Percentiles rank a stretch among this genome's conserved stretches.
phyloP scores from a whole-genome alignment of 1,284 basidiomycete genomes.

The Anthracocystis panici-leucophaei region DNA sequence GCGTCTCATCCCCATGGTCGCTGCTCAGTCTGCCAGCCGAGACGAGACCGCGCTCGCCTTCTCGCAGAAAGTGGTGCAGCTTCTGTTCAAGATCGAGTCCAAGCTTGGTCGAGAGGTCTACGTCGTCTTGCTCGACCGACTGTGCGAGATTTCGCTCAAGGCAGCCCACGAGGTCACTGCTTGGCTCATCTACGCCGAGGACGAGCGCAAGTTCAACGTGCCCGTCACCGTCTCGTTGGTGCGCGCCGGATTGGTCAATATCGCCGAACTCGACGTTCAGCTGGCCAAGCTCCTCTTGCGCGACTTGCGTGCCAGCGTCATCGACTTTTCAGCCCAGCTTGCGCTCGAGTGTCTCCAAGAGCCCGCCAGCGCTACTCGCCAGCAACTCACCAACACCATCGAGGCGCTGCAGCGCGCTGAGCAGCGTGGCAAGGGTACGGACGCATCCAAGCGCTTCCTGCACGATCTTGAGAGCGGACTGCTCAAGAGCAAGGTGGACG shows the following conservation, averaged over 20 bases:
- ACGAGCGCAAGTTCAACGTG: slow-evolving; percentile 92
- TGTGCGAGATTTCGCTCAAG: slow-evolving; percentile 89
- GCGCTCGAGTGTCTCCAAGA: slow-evolving; percentile 86
- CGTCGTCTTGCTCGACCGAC: slow-evolving; percentile 85
- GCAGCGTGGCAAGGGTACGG: slow-evolving; percentile 81
- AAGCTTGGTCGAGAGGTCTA: slow-evolving; percentile 73
- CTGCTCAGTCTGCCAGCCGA: slow-evolving; percentile 81
- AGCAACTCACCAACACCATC: slow-evolving; percentile 83
- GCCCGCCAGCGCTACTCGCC: slow-evolving; percentile 79
- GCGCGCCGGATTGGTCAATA: slow-evolving; percentile 83
- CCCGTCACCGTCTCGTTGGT: slow-evolving; percentile 91
- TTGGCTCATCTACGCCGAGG: slow-evolving; percentile 96
- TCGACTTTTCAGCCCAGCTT: slow-evolving; percentile 85
- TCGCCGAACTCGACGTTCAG: slow-evolving; percentile 87
- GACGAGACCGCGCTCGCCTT: slow-evolving; percentile 89
- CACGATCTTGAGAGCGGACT: slow-evolving; percentile 76
- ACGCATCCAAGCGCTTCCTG: slow-evolving; percentile 76
- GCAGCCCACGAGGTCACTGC: slow-evolving; percentile 96
- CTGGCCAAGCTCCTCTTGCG: slow-evolving; percentile 84
- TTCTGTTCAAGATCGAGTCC: slow-evolving; percentile 66
- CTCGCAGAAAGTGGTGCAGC: slow-evolving; percentile 88
- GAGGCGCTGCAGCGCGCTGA: slow-evolving; percentile 78
- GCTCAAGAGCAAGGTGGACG: slow-evolving; percentile 68
- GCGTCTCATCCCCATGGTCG: slow-evolving; percentile 82
- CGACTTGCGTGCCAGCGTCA: slow-evolving; percentile 81